Evolutionary conservation across 352 stramenopile genomes (phyloP), one percentile per base, ranked within the genome.

Genomic region (Thraustochytrium striatum): DNA sequence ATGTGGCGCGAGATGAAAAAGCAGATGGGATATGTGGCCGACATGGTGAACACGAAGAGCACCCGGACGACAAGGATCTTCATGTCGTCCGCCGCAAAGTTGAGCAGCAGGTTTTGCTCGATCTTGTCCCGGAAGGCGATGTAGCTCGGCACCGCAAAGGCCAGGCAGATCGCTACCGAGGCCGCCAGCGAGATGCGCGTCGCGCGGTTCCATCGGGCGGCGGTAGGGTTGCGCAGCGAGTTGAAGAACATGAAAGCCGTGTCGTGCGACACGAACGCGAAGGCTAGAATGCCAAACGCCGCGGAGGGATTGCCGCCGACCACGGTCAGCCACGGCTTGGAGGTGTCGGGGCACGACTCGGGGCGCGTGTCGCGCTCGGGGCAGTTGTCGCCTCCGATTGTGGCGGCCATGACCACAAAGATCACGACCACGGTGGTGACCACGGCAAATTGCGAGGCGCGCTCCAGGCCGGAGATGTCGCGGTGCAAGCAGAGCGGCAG

Each of bases 1-100:
- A 75, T 75, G 50, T 75, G 65, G 19, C 65, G 65, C 41, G 41
- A 75, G 30, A 75, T 75, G 65, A 75, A 75, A 32, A 75, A 75
- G 65, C 65, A 75, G 36, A 75, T 75, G 8, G 65, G 65, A 32
- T 75, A 75, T 5, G 65, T 75, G 65, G 68, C 58, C 7, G 65
- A 75, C 65, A 75, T 75, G 30, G 65, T 62, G 65, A 75, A 61
- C 65, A 75, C 61, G 52, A 75, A 75, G 35, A 75, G 65, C 3
- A 75, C 39, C 0, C 65, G 65, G 7, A 75, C 65, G 36, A 75
- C 21, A 30, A 75, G n/a, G 52, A 75, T 75, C 36, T 75, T 75
- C 41, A 43, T 16, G 30, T 75, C 65, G 36, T 75, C 36, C 7
- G 65, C 33, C 21, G 65, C 65, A 72, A 75, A 75, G 50, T 75